A percentile compares a stretch with the other conserved stretches of the same genome.
Conservation (phyloP, 257 asterid genomes). For the Nicotiana paniculata region DNA sequence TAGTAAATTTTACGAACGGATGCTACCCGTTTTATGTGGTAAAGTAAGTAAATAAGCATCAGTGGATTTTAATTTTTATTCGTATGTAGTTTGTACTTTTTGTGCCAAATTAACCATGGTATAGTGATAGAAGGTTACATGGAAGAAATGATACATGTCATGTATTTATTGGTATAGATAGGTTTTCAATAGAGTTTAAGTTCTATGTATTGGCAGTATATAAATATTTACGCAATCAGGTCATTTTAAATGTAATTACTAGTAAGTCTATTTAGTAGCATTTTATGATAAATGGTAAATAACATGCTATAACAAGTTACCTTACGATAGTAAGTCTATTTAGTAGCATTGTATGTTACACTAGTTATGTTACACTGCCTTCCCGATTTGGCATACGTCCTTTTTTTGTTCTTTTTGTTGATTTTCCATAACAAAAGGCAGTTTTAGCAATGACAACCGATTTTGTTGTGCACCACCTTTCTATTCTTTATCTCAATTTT, state of each 20-base stretch:
- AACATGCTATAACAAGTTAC: too few relatives aligned
- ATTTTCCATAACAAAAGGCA: neutral
- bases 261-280: too few relatives aligned
- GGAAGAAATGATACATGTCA: neutral
- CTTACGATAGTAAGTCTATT: too few relatives aligned
- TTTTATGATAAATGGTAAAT: too few relatives aligned
- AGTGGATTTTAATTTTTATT: neutral
- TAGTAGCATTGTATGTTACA: too few relatives aligned
- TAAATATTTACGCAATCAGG: too few relatives aligned
- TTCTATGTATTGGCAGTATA: too few relatives aligned
- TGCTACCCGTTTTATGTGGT: neutral
- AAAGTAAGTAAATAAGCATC: neutral
- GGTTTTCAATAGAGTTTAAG: neutral
- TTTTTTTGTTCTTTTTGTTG: neutral
- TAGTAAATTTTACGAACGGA: neutral
- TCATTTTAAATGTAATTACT: too few relatives aligned
- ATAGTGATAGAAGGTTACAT: neutral
- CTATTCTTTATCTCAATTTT: neutral
- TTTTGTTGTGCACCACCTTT: neutral
- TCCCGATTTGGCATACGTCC: neutral
- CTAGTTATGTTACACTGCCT: too few relatives aligned
- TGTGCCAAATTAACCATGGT: neutral
- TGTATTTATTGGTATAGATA: neutral
- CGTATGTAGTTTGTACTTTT: neutral
- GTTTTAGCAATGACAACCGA: neutral